These are phyloP conservation scores for Hevea brasiliensis DNA, from an alignment of 345 rosid genomes.

Conservation along the genomic window DNA sequence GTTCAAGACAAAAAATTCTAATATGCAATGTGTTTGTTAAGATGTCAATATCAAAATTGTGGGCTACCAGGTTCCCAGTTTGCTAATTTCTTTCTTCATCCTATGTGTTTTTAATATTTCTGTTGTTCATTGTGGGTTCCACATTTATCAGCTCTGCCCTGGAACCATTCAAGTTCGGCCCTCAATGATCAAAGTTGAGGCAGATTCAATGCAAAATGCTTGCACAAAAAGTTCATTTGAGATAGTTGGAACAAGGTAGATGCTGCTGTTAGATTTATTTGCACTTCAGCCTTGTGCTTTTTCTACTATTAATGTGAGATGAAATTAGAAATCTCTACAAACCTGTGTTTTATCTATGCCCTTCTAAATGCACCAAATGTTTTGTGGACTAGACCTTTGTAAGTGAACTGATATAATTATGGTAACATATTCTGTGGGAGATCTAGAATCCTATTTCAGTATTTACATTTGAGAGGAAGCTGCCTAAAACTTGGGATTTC, in stretches of 20 bases:
- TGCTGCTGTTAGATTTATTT: not conserved
- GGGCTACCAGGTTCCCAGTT: not conserved
- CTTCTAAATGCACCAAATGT: not conserved
- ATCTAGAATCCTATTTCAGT: not conserved
- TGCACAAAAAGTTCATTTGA: conserved; percentile 51
- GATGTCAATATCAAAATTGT: not conserved
- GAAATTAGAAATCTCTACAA: no score
- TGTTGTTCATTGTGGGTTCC: not conserved
- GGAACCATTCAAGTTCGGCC: conserved; percentile 53
- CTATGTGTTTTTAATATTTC: not conserved
- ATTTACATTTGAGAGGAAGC: not conserved
- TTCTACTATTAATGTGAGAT: not conserved
- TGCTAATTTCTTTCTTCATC: not conserved
- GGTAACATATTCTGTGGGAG: not conserved
- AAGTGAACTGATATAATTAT: not conserved
- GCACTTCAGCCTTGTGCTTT: not conserved
- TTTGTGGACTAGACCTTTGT: not conserved
- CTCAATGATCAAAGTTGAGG: conserved; percentile 68
- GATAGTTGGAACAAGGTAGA: conserved; percentile 68
- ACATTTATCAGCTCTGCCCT: conserved; percentile 41
- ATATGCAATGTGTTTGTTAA: not conserved
- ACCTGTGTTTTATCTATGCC: not conserved
- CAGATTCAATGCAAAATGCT: conserved; percentile 32
- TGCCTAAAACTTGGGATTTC: not conserved
- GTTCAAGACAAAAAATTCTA: not conserved